A percentile compares a stretch with the other conserved stretches of the same genome.
phyloP scores from a whole-genome alignment of 768 basidiomycete species.

The Lentinula boryana region DNA sequence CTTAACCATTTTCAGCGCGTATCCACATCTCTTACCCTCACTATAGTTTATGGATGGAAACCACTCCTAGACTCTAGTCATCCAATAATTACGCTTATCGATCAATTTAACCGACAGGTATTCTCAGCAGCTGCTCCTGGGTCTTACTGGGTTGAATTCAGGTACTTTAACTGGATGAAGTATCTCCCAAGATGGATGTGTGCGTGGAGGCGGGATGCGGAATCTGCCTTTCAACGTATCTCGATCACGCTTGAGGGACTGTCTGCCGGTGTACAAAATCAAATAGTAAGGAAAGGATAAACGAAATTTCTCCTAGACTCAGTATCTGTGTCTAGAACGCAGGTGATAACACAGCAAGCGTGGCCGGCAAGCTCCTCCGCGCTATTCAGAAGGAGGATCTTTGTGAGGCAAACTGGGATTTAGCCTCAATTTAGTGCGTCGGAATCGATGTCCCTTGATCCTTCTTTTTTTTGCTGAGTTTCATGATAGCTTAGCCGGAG shows the following conservation, averaged over 20 bases:
- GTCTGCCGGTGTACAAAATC: background rate
- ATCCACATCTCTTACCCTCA: constrained; percentile 8
- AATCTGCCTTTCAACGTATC: constrained; percentile 9
- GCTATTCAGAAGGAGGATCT: background rate
- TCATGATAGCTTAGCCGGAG: background rate
- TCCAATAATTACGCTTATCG: constrained; percentile 11
- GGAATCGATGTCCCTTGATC: background rate
- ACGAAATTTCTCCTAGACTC: too few species aligned
- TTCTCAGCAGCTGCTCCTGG: constrained; percentile 22
- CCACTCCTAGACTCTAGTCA: constrained; percentile 10
- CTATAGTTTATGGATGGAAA: constrained; percentile 12
- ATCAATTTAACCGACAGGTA: constrained; percentile 16
- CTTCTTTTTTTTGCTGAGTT: background rate
- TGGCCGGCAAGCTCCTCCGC: background rate
- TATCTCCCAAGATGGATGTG: constrained; percentile 22
- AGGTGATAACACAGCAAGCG: background rate
- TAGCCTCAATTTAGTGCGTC: constrained; percentile 5
- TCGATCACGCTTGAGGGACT: constrained; percentile 13
- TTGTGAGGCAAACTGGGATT: background rate
- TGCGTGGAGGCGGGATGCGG: constrained; percentile 21
- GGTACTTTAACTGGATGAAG: constrained; percentile 17
- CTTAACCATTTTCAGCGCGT: constrained; percentile 6
- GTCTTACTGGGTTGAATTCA: constrained; percentile 27
- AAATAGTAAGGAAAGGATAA: background rate
- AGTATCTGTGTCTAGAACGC: background rate